Evolutionary conservation across 768 basidiomycete genomes (phyloP).

Genomic region (Butyriboletus loyo): DNA sequence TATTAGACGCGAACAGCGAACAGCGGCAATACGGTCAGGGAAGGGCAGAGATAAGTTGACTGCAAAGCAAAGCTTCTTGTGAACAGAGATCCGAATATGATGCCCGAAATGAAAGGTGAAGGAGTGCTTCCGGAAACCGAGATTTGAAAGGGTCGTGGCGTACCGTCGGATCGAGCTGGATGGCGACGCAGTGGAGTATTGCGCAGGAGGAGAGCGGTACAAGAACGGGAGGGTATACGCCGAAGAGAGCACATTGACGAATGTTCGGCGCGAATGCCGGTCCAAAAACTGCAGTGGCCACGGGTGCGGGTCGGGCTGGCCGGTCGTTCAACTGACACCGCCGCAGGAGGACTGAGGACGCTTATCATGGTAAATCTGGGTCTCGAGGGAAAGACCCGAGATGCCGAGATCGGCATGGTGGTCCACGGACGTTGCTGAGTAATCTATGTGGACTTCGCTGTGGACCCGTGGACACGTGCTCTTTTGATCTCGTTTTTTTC

Average conservation of each 20-base stretch:
- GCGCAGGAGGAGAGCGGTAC: constrained; percentile 12
- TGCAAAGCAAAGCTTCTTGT: background rate
- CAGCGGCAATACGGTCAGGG: background rate
- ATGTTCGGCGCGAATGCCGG: constrained; percentile 5
- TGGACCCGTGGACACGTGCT: constrained; percentile 29
- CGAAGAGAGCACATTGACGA: background rate
- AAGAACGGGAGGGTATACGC: constrained; percentile 10
- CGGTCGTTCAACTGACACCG: background rate
- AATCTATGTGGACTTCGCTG: constrained; percentile 8
- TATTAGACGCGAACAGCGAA: background rate
- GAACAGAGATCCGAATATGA: background rate
- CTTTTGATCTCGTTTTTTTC: constrained; percentile 36
- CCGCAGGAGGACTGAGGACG: constrained; percentile 16
- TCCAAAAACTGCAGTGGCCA: background rate
- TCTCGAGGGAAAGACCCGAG: no score
- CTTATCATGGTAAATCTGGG: constrained; percentile 23
- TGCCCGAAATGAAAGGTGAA: constrained; percentile 5
- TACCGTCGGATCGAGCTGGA: constrained; percentile 1
- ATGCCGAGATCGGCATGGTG: constrained; percentile 13
- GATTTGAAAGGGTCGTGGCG: constrained; percentile 4
- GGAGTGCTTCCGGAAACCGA: background rate
- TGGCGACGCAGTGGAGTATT: constrained; percentile 9
- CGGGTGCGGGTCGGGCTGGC: background rate
- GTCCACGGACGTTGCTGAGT: constrained; percentile 31
- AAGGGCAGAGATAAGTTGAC: background rate